These are phyloP conservation scores for Botrytis porri DNA, from an alignment of 2,329 filamentous ascomycete genomes.

Conservation along the genomic window DNA sequence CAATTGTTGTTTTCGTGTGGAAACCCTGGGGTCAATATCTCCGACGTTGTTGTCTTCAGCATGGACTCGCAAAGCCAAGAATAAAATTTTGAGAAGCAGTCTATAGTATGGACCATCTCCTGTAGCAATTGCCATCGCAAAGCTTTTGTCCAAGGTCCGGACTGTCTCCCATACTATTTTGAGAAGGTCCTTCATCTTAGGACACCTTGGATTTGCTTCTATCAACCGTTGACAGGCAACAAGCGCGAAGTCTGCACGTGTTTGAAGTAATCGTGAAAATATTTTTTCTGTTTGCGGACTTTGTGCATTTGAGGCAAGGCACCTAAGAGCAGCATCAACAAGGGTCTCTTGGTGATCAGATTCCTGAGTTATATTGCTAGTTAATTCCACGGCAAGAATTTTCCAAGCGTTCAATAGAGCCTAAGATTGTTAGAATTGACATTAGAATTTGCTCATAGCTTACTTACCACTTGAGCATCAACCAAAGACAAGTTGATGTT, in stretches of 20 bases:
- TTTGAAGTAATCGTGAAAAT: conserved; percentile 74
- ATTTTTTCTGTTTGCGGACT: conserved; percentile 72
- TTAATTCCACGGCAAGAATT: conserved; percentile 79
- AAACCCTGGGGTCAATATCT: conserved; percentile 26
- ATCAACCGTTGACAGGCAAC: conserved; percentile 78
- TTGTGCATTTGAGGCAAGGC: conserved; percentile 73
- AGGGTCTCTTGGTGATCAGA: conserved; percentile 31
- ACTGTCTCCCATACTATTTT: conserved; percentile 59
- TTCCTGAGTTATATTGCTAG: conserved; percentile 46
- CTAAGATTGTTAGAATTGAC: conserved; percentile 44
- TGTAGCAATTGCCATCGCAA: conserved; percentile 55
- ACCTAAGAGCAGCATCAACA: conserved; percentile 70
- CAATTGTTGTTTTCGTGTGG: conserved; percentile 23
- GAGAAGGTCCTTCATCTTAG: conserved; percentile 54
- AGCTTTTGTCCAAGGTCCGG: conserved; percentile 51
- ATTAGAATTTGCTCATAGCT: neutral
- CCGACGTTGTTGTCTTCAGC: conserved; percentile 30
- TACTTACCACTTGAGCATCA: conserved; percentile 79
- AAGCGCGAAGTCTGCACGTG: conserved; percentile 76
- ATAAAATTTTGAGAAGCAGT: conserved; percentile 78
- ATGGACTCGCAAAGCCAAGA: conserved; percentile 72
- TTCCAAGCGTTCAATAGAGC: conserved; percentile 87
- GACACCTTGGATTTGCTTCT: conserved; percentile 48
- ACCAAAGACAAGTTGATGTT: conserved; percentile 91
- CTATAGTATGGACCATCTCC: conserved; percentile 72